phyloP scores from a whole-genome alignment of 352 stramenopile genomes.

The Globisporangium abappressorium region DNA sequence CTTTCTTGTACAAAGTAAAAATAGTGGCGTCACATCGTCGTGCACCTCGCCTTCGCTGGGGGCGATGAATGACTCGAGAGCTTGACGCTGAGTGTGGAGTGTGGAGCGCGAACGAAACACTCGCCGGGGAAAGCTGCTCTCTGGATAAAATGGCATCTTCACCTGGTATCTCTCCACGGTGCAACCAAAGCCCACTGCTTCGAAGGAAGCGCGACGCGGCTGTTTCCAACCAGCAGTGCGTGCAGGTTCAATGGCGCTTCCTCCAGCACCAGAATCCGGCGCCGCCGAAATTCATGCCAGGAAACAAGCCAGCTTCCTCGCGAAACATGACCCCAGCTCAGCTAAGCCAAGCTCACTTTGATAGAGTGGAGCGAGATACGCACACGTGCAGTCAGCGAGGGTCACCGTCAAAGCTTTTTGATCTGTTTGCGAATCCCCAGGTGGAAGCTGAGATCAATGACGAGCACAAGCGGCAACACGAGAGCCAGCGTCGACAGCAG shows the following conservation, averaged over 20 bases:
- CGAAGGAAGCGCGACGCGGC: constrained; percentile 28
- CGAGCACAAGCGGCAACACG: constrained; percentile 1
- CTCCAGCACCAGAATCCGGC: constrained; percentile 36
- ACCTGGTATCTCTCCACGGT: constrained; percentile 14
- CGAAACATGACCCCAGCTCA: background rate
- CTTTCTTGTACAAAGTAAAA: background rate
- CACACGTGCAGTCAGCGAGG: background rate
- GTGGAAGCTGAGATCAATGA: constrained; percentile 21
- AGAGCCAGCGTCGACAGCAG: constrained; percentile 8
- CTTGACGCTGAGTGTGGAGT: too few species aligned
- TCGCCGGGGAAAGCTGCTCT: background rate
- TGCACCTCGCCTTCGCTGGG: background rate
- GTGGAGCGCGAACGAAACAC: background rate
- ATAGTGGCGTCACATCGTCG: background rate
- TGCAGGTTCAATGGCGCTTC: constrained; percentile 62
- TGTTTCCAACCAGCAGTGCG: constrained; percentile 24
- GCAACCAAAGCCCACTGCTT: constrained; percentile 25
- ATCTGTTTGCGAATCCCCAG: constrained; percentile 14
- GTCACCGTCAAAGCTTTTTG: constrained; percentile 6
- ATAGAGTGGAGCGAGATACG: background rate
- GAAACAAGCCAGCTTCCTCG: background rate
- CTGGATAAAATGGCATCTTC: constrained; percentile 6
- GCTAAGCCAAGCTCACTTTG: background rate
- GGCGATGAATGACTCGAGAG: too few species aligned
- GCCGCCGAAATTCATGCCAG: constrained; percentile 12